These are phyloP conservation scores for Forsythia viridissima DNA, from an alignment of 257 asterid species.

Conservation along the genomic window DNA sequence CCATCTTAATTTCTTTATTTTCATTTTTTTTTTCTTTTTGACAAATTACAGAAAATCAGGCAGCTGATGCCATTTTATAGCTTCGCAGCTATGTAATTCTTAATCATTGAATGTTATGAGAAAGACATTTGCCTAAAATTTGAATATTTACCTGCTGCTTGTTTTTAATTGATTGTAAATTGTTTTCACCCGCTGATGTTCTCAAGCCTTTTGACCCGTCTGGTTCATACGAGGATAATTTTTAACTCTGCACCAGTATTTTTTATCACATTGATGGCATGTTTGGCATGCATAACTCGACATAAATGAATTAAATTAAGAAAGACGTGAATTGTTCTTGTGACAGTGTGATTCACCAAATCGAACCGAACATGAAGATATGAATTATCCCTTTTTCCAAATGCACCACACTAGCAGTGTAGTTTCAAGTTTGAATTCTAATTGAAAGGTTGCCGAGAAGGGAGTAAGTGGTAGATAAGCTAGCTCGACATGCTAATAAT, in stretches of 20 bases:
- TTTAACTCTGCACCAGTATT: too few species aligned
- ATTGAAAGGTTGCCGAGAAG: neutral
- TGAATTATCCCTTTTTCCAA: too few species aligned
- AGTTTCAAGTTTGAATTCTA: too few species aligned
- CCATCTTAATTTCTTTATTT: constrained; percentile 7
- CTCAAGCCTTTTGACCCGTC: neutral
- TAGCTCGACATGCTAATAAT: neutral
- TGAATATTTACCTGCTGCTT: constrained; percentile 17
- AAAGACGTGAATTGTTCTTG: too few species aligned
- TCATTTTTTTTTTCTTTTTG: constrained; percentile 24
- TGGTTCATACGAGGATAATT: neutral
- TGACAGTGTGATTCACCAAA: neutral
- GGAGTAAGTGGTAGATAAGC: neutral
- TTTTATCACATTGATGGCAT: neutral
- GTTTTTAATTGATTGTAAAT: neutral
- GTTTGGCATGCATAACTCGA: too few species aligned
- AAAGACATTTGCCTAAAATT: constrained; percentile 13
- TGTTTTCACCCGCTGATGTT: neutral
- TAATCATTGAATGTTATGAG: neutral
- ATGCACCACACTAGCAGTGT: too few species aligned
- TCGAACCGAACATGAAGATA: neutral
- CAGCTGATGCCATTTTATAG: constrained; percentile 42
- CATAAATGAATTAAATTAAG: neutral
- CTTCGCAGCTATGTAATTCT: constrained; percentile 32
- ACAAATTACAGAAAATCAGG: constrained; percentile 23